A percentile compares a stretch with the other conserved stretches of the same genome.
phyloP scores from a whole-genome alignment of 176 grass and related monocot genomes.

The Thinopyrum elongatum region DNA sequence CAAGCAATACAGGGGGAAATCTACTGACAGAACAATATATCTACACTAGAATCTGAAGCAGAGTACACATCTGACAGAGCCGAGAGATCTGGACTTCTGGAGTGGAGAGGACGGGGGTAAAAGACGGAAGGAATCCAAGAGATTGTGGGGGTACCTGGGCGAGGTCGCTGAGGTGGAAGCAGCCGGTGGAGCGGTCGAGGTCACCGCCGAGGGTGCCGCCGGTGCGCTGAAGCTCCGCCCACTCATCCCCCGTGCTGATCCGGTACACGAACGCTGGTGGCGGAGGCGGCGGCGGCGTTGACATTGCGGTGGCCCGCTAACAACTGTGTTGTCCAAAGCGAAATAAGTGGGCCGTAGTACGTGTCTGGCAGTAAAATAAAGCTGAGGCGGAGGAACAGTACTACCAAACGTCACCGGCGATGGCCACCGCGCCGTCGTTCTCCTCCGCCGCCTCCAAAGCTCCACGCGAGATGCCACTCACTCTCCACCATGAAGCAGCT shows the following conservation, averaged over 20 bases:
- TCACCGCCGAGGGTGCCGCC: constrained; percentile 46
- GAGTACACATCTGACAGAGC: background rate
- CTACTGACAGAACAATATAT: background rate
- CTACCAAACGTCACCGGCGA: too few species aligned
- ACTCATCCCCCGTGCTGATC: constrained; percentile 53
- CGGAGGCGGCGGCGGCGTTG: background rate
- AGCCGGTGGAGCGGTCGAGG: constrained; percentile 61
- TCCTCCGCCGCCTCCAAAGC: too few species aligned
- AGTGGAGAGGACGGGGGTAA: too few species aligned
- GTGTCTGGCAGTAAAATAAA: too few species aligned
- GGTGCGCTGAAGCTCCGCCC: constrained; percentile 54
- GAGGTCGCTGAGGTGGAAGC: constrained; percentile 80
- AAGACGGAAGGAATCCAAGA: background rate
- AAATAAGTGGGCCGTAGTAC: too few species aligned
- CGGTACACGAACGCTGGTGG: constrained; percentile 55
- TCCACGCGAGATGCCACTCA: too few species aligned
- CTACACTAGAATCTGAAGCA: background rate
- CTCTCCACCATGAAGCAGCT: too few species aligned
- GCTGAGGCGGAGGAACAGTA: too few species aligned
- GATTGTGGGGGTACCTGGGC: constrained; percentile 35
- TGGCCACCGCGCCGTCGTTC: too few species aligned
- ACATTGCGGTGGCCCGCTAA: background rate
- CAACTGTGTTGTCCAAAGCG: too few species aligned
- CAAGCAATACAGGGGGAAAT: background rate
- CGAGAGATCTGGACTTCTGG: too few species aligned